phyloP scores from a whole-genome alignment of 1,284 basidiomycete genomes.

The Malassezia caprae region DNA sequence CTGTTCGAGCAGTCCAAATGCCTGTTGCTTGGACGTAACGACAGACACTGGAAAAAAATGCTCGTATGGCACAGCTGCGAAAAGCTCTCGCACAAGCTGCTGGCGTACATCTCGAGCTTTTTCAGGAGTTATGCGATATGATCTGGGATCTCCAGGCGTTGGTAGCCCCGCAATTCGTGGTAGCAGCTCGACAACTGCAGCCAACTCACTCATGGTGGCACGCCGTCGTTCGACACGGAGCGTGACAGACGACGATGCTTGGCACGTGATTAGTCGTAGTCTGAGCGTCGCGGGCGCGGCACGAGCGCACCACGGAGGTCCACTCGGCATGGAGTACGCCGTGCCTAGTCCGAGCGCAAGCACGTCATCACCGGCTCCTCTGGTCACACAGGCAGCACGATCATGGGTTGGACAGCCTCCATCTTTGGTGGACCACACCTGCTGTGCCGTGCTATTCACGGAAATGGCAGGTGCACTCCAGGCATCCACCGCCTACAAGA shows the following conservation, averaged over 20 bases:
- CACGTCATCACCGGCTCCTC: not conserved
- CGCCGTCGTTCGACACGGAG: too few relatives aligned
- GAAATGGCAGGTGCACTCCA: slow-evolving; percentile 8
- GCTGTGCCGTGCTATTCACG: not conserved
- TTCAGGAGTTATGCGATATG: slow-evolving; percentile 6
- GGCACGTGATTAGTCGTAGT: not conserved
- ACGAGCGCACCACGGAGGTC: not conserved
- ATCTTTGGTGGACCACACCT: slow-evolving; percentile 1
- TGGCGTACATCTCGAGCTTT: slow-evolving; percentile 4
- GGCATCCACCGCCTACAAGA: slow-evolving; percentile 7
- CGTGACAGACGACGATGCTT: too few relatives aligned
- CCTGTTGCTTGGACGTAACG: not conserved
- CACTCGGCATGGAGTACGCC: slow-evolving; percentile 3
- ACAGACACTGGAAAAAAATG: not conserved
- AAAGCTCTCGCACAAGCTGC: slow-evolving; percentile 4
- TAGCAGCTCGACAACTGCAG: slow-evolving; percentile 16
- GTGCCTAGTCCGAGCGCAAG: not conserved
- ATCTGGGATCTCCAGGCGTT: slow-evolving; percentile 5
- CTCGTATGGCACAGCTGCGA: slow-evolving; percentile 1
- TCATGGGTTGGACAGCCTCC: not conserved
- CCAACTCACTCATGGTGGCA: not conserved
- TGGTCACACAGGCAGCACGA: not conserved
- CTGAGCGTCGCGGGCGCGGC: not conserved
- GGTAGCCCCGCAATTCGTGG: slow-evolving; percentile 15
- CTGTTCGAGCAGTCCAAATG: slow-evolving; percentile 1